Evolutionary conservation across 805 yeast genomes (phyloP).

Genomic region (Pichia phayaonensis): DNA sequence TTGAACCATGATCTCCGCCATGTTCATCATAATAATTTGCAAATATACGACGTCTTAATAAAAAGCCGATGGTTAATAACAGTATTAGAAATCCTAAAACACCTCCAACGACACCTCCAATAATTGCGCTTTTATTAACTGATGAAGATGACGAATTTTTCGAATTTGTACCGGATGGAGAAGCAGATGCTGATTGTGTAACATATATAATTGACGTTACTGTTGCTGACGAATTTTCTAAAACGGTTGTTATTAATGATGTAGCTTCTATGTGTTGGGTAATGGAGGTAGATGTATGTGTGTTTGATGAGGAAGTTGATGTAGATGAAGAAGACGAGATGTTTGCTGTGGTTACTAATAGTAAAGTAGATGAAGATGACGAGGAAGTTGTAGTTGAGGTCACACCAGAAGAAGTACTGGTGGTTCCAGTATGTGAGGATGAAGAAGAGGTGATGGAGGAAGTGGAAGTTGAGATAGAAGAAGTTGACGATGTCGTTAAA

Average conservation of each 20-base stretch:
- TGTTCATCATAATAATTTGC: constrained; percentile 25
- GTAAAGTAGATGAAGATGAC: background rate
- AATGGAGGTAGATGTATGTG: constrained; percentile 1
- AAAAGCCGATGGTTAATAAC: constrained; percentile 25
- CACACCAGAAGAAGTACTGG: background rate
- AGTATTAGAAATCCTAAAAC: constrained; percentile 24
- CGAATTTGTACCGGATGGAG: constrained; percentile 16
- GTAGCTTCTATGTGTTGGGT: constrained; percentile 8
- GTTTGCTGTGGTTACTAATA: too few species aligned
- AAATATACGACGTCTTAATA: constrained; percentile 28
- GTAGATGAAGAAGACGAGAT: background rate
- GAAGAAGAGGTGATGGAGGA: constrained; percentile 10
- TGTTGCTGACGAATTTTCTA: constrained; percentile 17
- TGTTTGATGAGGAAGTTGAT: too few species aligned
- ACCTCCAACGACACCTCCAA: constrained; percentile 33
- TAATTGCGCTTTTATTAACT: constrained; percentile 27
- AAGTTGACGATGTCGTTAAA: constrained; percentile 12
- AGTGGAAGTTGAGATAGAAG: constrained; percentile 1
- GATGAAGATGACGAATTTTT: constrained; percentile 17
- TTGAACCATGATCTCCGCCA: constrained; percentile 27
- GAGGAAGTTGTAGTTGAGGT: background rate
- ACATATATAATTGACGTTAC: constrained; percentile 23
- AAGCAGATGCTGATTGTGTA: constrained; percentile 21
- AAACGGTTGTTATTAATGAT: constrained; percentile 11
- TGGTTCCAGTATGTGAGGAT: background rate